phyloP scores from a whole-genome alignment of 2,329 filamentous ascomycete genomes.

The Microdochium bolleyi region DNA sequence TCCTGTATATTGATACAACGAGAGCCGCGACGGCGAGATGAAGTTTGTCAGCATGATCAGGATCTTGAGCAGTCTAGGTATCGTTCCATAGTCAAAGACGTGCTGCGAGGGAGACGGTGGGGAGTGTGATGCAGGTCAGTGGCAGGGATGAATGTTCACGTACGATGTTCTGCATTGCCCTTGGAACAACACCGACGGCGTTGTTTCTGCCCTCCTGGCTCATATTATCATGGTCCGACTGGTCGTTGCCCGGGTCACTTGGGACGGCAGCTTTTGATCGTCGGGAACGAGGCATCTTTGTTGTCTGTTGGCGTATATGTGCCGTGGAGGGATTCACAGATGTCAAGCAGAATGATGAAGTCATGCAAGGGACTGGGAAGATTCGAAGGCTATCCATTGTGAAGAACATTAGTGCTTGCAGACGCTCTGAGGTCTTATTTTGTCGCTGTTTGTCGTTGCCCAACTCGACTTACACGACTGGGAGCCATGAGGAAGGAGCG shows the following conservation, averaged over 20 bases:
- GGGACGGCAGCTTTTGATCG: background rate
- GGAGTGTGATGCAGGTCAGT: no score
- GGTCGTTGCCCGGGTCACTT: slow-evolving; percentile 2
- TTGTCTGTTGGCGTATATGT: background rate
- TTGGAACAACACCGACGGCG: slow-evolving; percentile 6
- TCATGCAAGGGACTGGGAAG: no score
- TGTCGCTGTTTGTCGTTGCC: no score
- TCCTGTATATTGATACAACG: background rate
- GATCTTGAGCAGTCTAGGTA: background rate
- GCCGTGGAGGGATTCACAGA: no score
- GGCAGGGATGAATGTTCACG: slow-evolving; percentile 2
- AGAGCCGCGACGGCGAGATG: background rate
- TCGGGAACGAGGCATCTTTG: background rate
- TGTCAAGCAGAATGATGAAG: no score
- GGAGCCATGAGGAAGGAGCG: background rate
- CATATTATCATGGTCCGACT: slow-evolving; percentile 3
- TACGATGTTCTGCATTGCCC: slow-evolving; percentile 16
- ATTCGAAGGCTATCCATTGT: no score
- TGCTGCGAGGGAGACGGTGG: no score
- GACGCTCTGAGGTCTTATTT: no score
- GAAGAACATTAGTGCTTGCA: no score
- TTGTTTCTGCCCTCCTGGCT: slow-evolving; percentile 1
- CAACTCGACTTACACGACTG: background rate
- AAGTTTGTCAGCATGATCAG: background rate
- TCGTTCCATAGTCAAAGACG: background rate